Evolutionary conservation across 352 stramenopile species (phyloP), one percentile per base, ranked within the genome.

Genomic region (Pythium guiyangense): DNA sequence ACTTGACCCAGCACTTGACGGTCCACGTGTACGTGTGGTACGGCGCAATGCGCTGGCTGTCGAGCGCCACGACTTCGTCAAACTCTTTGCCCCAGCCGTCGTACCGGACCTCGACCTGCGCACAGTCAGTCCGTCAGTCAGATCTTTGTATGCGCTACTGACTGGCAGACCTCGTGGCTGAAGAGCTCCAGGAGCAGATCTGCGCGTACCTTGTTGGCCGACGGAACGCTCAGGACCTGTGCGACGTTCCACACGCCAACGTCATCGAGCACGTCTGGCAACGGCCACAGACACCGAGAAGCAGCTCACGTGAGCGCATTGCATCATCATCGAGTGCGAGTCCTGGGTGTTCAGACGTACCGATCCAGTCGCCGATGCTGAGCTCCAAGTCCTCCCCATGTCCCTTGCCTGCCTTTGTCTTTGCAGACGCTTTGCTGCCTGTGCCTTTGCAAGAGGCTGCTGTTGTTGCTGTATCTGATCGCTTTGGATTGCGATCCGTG

Each of bases 1-100:
- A 92, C 54, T 86, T 88, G 54, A 78, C 79, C 82, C 82, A 92
- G 57, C 79, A 88, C 62, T 90, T 90, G 57, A 89, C 79, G 10
- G 64, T 52, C 77, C 71, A 87, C 40, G 82, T 92, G 53, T 81
- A 92, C 34, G 78, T 88, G 49, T 92, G 73, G 58, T 78, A 88
- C 9, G 82, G 82, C 12, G 79, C 82, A 25, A 90, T 73, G 10
- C 80, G 76, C 29, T 77, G 56, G 55, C 74, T 79, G 55, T 86
- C 67, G 25, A 90, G 48, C 8, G 37, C 47, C 29, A 90, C 66
- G 37, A 87, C 62, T 46, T 92, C 82, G 55, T 90, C 68, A 48
- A 73, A 90, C 25, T 74, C 66, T 2, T 61, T 2, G 0, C 60
- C 57, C 82, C 82, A 92, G 5, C 82, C 82, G 31, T 92, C 82